Percentiles rank a stretch among this genome's conserved stretches.
phyloP scores from a whole-genome alignment of 441 rosid species.

The Macaranga tanarius region DNA sequence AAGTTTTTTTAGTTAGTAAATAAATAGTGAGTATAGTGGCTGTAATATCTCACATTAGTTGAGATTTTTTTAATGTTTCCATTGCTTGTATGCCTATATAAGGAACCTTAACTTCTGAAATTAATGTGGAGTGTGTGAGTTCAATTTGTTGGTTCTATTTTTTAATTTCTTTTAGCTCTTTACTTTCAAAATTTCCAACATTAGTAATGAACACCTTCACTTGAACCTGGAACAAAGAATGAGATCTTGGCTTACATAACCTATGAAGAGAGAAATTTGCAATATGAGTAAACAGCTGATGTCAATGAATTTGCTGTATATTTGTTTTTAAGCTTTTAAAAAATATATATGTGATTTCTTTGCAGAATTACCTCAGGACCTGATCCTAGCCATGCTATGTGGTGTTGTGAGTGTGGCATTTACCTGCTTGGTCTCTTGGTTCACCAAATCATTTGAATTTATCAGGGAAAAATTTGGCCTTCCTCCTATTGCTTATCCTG shows the following conservation, averaged over 20 bases:
- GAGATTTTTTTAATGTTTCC: too few species aligned
- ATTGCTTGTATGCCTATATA: too few species aligned
- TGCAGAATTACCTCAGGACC: constrained; percentile 91
- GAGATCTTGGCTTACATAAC: not conserved
- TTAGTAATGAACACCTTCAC: too few species aligned
- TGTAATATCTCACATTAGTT: too few species aligned
- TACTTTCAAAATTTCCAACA: too few species aligned
- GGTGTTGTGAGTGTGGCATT: constrained; percentile 93
- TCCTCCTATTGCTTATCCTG: constrained; percentile 91
- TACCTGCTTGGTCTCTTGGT: constrained; percentile 83
- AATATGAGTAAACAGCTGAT: not conserved
- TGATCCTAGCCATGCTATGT: constrained; percentile 94
- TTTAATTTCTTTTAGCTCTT: too few species aligned
- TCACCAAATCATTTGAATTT: constrained; percentile 67
- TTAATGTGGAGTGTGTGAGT: too few species aligned
- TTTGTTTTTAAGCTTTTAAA: constrained; percentile 4
- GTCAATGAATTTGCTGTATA: constrained; percentile 1
- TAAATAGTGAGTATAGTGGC: too few species aligned
- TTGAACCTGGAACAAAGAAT: too few species aligned
- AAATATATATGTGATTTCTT: constrained; percentile 25
- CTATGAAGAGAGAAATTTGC: not conserved
- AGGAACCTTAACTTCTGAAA: too few species aligned
- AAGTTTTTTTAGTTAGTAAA: too few species aligned
- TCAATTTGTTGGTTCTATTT: too few species aligned
- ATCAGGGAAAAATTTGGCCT: constrained; percentile 77